These are phyloP conservation scores for Saccharomyces hybrid DNA, from an alignment of 1,139 yeast species.

Conservation along the genomic window DNA sequence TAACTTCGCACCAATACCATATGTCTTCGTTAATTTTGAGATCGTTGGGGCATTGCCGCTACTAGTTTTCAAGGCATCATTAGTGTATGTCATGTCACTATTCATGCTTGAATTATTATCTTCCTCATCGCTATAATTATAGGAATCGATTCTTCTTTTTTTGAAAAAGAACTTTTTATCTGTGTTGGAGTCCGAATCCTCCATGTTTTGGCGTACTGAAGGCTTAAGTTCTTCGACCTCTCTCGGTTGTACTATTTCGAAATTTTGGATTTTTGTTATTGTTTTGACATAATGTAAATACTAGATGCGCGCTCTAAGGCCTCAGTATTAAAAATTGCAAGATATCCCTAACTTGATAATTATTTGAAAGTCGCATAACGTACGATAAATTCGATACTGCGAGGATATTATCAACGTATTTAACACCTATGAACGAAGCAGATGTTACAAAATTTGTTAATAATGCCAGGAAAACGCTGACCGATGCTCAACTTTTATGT, in stretches of 20 bases:
- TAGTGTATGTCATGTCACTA: background rate
- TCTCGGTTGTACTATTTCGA: background rate
- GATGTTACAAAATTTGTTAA: conserved; percentile 25
- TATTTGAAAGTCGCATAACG: background rate
- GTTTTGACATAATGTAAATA: background rate
- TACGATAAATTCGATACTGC: background rate
- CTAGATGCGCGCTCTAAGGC: background rate
- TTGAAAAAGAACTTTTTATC: background rate
- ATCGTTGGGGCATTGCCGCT: background rate
- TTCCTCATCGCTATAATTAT: conserved; percentile 10
- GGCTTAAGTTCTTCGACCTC: background rate
- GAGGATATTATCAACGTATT: background rate
- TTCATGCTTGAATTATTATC: conserved; percentile 4
- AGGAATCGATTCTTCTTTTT: conserved; percentile 8
- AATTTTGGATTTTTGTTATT: background rate
- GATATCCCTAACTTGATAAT: background rate
- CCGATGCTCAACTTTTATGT: conserved; percentile 34
- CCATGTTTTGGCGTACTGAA: background rate
- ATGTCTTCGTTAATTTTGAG: conserved; percentile 28
- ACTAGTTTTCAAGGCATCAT: background rate
- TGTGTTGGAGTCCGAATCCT: background rate
- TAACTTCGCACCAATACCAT: conserved; percentile 82
- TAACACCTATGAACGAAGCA: conserved; percentile 8
- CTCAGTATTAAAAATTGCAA: background rate
- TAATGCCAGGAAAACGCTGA: conserved; percentile 33